A percentile compares a stretch with the other conserved stretches of the same genome.
These are phyloP conservation scores for Rosellinia necatrix DNA, from an alignment of 2,329 filamentous ascomycete species.

Conservation along the genomic window DNA sequence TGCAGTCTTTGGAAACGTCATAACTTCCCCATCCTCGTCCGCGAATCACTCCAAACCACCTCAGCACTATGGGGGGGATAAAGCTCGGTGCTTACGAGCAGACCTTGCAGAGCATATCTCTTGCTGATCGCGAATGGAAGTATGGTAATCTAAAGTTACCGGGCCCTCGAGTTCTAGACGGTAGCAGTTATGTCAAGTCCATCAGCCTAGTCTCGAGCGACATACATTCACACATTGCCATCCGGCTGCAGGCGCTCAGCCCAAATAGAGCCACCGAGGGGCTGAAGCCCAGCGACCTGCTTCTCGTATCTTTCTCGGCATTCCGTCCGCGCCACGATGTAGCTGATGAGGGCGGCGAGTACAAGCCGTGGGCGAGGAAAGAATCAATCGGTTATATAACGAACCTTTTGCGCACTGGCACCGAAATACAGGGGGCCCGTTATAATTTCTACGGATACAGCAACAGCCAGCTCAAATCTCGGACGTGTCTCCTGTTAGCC, in stretches of 20 bases:
- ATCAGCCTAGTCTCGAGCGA: background rate
- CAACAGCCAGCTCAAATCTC: constrained; percentile 17
- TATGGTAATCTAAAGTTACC: constrained; percentile 4
- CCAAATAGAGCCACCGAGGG: constrained; percentile 8
- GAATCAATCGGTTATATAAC: constrained; percentile 6
- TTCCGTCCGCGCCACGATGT: constrained; percentile 11
- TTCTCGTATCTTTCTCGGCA: constrained; percentile 5
- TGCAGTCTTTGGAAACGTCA: too few species aligned
- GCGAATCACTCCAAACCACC: background rate
- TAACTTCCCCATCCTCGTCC: too few species aligned
- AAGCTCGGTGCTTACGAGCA: constrained; percentile 7
- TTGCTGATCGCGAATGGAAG: constrained; percentile 14
- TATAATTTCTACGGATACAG: constrained; percentile 18
- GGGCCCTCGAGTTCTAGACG: background rate
- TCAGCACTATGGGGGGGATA: constrained; percentile 3
- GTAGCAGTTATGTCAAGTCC: constrained; percentile 5
- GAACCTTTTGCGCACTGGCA: constrained; percentile 5
- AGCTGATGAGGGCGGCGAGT: constrained; percentile 5
- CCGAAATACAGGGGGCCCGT: constrained; percentile 4
- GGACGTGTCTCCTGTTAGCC: constrained; percentile 6
- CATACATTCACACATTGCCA: background rate
- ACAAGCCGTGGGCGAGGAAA: constrained; percentile 11
- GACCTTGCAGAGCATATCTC: constrained; percentile 9
- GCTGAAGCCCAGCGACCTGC: background rate
- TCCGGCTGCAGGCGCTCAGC: constrained; percentile 7